Conservation (phyloP, 768 basidiomycete species). For the Rhizopogon vesiculosus region DNA sequence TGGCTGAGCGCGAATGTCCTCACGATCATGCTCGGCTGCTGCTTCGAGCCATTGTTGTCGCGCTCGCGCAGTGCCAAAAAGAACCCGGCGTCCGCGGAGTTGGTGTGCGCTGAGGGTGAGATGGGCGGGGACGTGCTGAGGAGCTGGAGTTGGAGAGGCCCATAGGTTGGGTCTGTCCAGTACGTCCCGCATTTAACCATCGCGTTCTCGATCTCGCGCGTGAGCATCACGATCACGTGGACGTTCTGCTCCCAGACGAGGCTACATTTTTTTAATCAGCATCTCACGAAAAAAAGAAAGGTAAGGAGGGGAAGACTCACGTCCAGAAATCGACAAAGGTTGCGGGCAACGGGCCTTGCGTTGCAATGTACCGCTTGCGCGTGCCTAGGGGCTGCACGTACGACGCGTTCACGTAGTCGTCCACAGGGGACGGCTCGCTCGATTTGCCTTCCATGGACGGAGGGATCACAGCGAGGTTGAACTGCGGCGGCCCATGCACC, state of each 20-base stretch:
- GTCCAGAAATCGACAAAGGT: conserved; percentile 96
- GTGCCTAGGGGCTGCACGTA: conserved; percentile 87
- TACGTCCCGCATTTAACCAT: conserved; percentile 90
- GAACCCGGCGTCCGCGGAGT: conserved; percentile 31
- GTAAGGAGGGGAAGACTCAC: conserved; percentile 40
- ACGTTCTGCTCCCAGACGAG: conserved; percentile 94
- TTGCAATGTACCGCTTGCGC: conserved; percentile 83
- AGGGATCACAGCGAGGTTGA: not conserved
- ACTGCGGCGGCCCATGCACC: not conserved
- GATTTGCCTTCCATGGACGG: not conserved
- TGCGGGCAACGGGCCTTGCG: conserved; percentile 88
- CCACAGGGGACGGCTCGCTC: conserved; percentile 38
- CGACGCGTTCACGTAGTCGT: conserved; percentile 95
- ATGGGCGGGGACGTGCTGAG: conserved; percentile 39
- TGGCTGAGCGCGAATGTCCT: conserved; percentile 70
- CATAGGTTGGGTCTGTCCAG: conserved; percentile 71
- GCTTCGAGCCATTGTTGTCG: conserved; percentile 5
- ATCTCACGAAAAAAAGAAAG: not conserved
- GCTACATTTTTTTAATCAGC: conserved; percentile 28
- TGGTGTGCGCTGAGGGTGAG: conserved; percentile 28
- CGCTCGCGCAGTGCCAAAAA: conserved; percentile 33
- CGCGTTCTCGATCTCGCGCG: conserved; percentile 84
- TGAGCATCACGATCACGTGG: conserved; percentile 95
- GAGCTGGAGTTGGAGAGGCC: conserved; percentile 60
- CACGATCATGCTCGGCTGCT: conserved; percentile 36